phyloP scores from a whole-genome alignment of 2,329 filamentous ascomycete species.

The Epichloe elymi region DNA sequence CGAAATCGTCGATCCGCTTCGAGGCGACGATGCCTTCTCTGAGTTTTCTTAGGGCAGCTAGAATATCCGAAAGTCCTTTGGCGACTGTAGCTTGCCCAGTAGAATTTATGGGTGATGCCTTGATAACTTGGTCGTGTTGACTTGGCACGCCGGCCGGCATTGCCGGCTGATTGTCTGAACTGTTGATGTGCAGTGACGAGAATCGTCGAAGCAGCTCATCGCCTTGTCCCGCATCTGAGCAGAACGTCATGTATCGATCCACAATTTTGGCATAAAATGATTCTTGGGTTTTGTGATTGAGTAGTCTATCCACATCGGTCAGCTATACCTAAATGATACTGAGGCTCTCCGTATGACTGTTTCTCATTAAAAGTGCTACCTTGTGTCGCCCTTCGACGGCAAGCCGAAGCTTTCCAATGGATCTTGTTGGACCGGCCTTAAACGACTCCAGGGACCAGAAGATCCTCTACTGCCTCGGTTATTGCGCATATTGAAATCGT shows the following conservation, averaged over 20 bases:
- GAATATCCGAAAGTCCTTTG: constrained; percentile 57
- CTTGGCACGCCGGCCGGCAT: neutral
- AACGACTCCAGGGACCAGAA: constrained; percentile 51
- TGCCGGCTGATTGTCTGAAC: neutral
- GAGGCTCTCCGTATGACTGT: neutral
- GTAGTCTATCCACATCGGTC: constrained; percentile 35
- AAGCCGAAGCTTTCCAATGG: constrained; percentile 71
- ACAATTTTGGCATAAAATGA: constrained; percentile 78
- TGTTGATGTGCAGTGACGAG: constrained; percentile 38
- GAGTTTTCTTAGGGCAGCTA: constrained; percentile 80
- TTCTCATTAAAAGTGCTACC: constrained; percentile 32
- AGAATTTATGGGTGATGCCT: constrained; percentile 2
- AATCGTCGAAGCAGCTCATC: constrained; percentile 66
- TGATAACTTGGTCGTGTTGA: neutral
- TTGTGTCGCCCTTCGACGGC: constrained; percentile 80
- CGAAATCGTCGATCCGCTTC: constrained; percentile 64
- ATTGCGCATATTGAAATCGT: constrained; percentile 5
- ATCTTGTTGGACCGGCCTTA: constrained; percentile 64
- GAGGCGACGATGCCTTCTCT: constrained; percentile 79
- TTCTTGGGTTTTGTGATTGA: constrained; percentile 68
- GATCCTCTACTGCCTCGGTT: constrained; percentile 18
- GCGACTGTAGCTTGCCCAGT: constrained; percentile 26
- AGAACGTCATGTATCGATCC: constrained; percentile 81
- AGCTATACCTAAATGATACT: neutral
- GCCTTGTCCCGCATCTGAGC: constrained; percentile 57